Conservation (phyloP, 495 filamentous ascomycete genomes). For the Penicillium ucsense region DNA sequence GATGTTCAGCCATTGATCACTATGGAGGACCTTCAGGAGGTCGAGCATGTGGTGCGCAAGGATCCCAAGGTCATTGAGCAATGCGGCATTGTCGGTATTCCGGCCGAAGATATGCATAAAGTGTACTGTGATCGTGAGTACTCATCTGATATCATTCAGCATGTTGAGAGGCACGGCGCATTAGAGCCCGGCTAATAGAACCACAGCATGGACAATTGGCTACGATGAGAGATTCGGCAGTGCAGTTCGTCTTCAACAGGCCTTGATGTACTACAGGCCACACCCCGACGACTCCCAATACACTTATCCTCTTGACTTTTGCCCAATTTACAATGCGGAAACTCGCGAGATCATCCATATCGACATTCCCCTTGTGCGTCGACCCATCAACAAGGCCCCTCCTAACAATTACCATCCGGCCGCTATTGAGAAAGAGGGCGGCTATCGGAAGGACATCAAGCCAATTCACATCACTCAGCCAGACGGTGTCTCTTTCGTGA, state of each 20-base stretch:
- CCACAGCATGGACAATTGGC: slow-evolving; percentile 83
- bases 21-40: slow-evolving; percentile 85
- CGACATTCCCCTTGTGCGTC: slow-evolving; percentile 71
- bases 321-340: slow-evolving; percentile 81
- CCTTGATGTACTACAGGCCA: slow-evolving; percentile 91
- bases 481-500: slow-evolving; percentile 83
- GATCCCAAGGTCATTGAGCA: slow-evolving; percentile 91
- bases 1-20: slow-evolving; percentile 88
- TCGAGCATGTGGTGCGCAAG: slow-evolving; percentile 70
- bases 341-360: slow-evolving; percentile 79
- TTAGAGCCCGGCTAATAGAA: too few relatives aligned
- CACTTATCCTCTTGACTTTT: slow-evolving; percentile 87
- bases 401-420: slow-evolving; percentile 75
- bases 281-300: slow-evolving; percentile 84
- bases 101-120: slow-evolving; percentile 78
- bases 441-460: slow-evolving; percentile 73
- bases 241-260: slow-evolving; percentile 75
- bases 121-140: slow-evolving; percentile 80
- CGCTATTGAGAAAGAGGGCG: slow-evolving; percentile 62
- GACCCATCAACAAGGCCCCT: slow-evolving; percentile 63
- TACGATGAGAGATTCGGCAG: slow-evolving; percentile 87
- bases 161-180: too few relatives aligned
- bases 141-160: too few relatives aligned
- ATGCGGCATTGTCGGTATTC: slow-evolving; percentile 79
- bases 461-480: slow-evolving; percentile 95